Conservation (phyloP, 2,329 filamentous ascomycete genomes). For the Monosporascus sp. region DNA sequence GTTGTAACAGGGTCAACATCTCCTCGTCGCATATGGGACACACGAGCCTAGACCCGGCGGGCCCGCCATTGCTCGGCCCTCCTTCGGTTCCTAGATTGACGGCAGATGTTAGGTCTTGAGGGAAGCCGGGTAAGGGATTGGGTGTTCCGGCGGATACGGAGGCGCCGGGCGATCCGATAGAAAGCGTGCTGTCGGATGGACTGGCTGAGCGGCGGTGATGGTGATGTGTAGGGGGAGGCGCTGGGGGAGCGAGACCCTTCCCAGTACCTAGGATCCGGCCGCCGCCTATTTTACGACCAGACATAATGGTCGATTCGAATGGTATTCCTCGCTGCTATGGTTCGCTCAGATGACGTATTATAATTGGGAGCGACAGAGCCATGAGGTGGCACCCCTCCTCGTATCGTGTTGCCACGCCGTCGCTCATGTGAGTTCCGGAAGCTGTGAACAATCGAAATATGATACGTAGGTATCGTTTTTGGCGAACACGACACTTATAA, state of each 20-base stretch:
- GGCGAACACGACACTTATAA: too few species aligned
- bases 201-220: constrained; percentile 35
- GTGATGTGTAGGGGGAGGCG: constrained; percentile 33
- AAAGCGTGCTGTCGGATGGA: constrained; percentile 67
- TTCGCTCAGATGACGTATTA: not conserved
- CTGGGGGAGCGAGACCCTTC: constrained; percentile 68
- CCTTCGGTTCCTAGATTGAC: constrained; percentile 55
- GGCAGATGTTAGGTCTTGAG: constrained; percentile 75
- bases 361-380: not conserved
- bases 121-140: constrained; percentile 63
- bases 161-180: constrained; percentile 62
- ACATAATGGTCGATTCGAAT: constrained; percentile 50
- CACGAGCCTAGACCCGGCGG: constrained; percentile 63
- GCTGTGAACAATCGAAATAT: not conserved
- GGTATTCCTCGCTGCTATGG: not conserved
- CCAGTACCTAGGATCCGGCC: constrained; percentile 87
- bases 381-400: not conserved
- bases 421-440: not conserved
- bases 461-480: not conserved
- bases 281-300: constrained; percentile 81
- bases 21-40: constrained; percentile 99
- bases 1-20: constrained; percentile 91
- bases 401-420: not conserved
- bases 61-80: constrained; percentile 46
- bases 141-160: constrained; percentile 32